Conservation (phyloP, 2,329 filamentous ascomycete genomes). For the Fusarium mexicanum region DNA sequence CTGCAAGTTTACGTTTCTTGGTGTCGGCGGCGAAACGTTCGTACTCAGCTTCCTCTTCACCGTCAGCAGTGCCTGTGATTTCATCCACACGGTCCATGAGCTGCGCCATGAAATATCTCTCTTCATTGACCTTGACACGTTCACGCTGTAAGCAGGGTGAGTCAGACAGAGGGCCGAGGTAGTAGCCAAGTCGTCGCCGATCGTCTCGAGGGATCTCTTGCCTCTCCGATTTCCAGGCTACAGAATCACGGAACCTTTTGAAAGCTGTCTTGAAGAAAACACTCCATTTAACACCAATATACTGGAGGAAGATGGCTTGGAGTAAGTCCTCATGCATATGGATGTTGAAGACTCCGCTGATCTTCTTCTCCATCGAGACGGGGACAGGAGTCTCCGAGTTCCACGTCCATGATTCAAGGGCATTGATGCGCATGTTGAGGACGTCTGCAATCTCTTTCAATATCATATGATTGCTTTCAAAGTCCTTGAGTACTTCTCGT, state of each 20-base stretch:
- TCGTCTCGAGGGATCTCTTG: conserved; percentile 46
- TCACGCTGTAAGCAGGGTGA: conserved; percentile 42
- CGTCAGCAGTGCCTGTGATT: conserved; percentile 40
- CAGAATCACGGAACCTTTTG: conserved; percentile 42
- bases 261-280: conserved; percentile 54
- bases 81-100: conserved; percentile 49
- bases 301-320: conserved; percentile 62
- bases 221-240: conserved; percentile 50
- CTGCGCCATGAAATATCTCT: conserved; percentile 58
- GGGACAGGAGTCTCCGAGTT: conserved; percentile 49
- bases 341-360: conserved; percentile 60
- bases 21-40: neutral
- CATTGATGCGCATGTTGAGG: conserved; percentile 60
- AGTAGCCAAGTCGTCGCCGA: conserved; percentile 47
- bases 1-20: conserved; percentile 3
- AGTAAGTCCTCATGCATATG: conserved; percentile 63
- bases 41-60: conserved; percentile 53
- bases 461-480: conserved; percentile 53
- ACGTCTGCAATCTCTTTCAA: conserved; percentile 61
- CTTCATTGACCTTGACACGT: conserved; percentile 47
- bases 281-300: conserved; percentile 59
- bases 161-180: conserved; percentile 43
- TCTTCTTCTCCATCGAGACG: conserved; percentile 57
- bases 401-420: conserved; percentile 59
- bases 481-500: conserved; percentile 54